Evolutionary conservation across 495 filamentous ascomycete genomes (phyloP).

Genomic region (Talaromyces trachyspermus): DNA sequence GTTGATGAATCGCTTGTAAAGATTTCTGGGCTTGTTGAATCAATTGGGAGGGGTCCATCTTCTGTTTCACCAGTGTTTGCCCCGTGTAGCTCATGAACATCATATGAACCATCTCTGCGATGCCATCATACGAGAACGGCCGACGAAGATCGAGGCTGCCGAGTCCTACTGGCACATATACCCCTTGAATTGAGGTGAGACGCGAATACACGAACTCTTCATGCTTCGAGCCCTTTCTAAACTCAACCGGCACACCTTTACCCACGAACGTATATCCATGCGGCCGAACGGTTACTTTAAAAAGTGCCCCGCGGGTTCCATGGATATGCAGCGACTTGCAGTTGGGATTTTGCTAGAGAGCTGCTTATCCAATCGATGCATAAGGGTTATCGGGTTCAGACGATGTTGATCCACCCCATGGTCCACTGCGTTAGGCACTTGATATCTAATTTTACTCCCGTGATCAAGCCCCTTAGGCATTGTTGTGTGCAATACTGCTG

Average conservation of each 20-base stretch:
- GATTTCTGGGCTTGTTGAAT: slow-evolving; percentile 11
- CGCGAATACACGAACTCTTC: slow-evolving; percentile 28
- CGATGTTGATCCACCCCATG: slow-evolving; percentile 18
- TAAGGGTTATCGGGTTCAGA: slow-evolving; percentile 5
- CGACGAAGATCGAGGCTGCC: slow-evolving; percentile 23
- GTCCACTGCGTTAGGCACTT: slow-evolving; percentile 28
- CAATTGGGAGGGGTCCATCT: slow-evolving; percentile 5
- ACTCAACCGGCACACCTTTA: slow-evolving; percentile 27
- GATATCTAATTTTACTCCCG: slow-evolving; percentile 23
- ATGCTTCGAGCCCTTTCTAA: slow-evolving; percentile 15
- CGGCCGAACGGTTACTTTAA: slow-evolving; percentile 35
- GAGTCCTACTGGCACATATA: slow-evolving; percentile 25
- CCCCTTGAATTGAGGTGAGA: slow-evolving; percentile 27
- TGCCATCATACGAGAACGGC: slow-evolving; percentile 29
- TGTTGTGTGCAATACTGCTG: slow-evolving; percentile 35
- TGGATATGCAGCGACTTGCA: slow-evolving; percentile 27
- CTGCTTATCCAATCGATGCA: slow-evolving; percentile 9
- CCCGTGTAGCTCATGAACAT: slow-evolving; percentile 30
- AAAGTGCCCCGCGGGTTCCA: slow-evolving; percentile 29
- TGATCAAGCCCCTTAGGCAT: slow-evolving; percentile 32
- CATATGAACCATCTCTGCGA: slow-evolving; percentile 22
- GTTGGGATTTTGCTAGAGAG: slow-evolving; percentile 15
- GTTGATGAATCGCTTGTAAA: slow-evolving; percentile 13
- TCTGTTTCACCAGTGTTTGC: slow-evolving; percentile 2
- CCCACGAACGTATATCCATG: slow-evolving; percentile 43